Evolutionary conservation across 2,329 filamentous ascomycete genomes (phyloP).

Genomic region (Trichoderma sp.): DNA sequence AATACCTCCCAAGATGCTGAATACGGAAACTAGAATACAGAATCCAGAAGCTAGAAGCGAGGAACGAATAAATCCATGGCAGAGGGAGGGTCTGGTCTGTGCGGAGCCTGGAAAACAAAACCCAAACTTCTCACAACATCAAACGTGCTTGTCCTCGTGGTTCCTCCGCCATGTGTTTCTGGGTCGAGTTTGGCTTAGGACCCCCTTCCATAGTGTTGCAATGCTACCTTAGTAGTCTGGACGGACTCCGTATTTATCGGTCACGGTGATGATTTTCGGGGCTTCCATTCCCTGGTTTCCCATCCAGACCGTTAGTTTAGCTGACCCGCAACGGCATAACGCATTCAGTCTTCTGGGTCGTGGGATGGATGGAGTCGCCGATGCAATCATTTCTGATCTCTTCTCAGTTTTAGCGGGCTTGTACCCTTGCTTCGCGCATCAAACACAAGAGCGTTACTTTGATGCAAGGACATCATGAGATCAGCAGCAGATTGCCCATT

Average conservation of each 20-base stretch:
- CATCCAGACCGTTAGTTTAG: neutral
- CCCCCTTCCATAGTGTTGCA: neutral
- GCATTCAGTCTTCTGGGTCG: neutral
- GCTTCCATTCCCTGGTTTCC: neutral
- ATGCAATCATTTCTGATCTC: neutral
- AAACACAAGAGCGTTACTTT: neutral
- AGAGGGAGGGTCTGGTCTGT: neutral
- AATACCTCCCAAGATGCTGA: neutral
- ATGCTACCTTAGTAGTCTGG: neutral
- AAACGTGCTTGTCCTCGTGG: conserved; percentile 10
- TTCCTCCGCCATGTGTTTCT: neutral
- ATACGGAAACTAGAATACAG: neutral
- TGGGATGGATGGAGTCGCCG: neutral
- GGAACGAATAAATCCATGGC: neutral
- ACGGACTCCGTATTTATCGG: conserved; percentile 3
- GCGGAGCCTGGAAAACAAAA: neutral
- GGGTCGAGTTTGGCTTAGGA: neutral
- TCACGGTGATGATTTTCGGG: neutral
- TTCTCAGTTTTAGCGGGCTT: no score
- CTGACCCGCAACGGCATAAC: conserved; percentile 3
- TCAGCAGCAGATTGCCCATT: neutral
- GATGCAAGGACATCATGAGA: conserved; percentile 2
- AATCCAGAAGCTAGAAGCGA: neutral
- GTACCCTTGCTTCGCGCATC: neutral
- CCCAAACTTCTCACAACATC: neutral